Evolutionary conservation across 1,139 yeast genomes (phyloP).

Genomic region (Yamadazyma sp.): DNA sequence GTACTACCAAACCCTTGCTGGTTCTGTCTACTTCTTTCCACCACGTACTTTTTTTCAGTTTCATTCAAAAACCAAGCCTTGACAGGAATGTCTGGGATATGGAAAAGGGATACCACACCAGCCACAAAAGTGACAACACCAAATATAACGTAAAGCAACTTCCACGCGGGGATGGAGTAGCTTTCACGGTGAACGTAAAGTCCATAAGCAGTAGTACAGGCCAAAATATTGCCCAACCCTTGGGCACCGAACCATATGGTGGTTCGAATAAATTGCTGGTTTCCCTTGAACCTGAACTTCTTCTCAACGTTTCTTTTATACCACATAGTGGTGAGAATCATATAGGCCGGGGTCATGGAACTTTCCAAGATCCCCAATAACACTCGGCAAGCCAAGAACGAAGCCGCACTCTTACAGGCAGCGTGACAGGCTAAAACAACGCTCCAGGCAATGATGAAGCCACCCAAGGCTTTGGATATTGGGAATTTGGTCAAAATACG

Average conservation of each 20-base stretch:
- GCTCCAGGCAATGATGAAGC: slow-evolving; percentile 25
- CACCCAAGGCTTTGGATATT: slow-evolving; percentile 21
- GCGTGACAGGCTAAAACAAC: slow-evolving; percentile 22
- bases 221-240: slow-evolving; percentile 9
- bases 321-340: slow-evolving; percentile 25
- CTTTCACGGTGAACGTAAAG: slow-evolving; percentile 21
- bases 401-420: slow-evolving; percentile 22
- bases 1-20: slow-evolving; percentile 61
- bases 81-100: slow-evolving; percentile 27
- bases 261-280: slow-evolving; percentile 18
- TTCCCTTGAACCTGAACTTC: slow-evolving; percentile 6
- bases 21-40: slow-evolving; percentile 37
- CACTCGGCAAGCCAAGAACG: slow-evolving; percentile 23
- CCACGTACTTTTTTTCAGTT: slow-evolving; percentile 35
- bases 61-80: slow-evolving; percentile 37
- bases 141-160: slow-evolving; percentile 23
- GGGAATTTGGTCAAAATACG: slow-evolving; percentile 34
- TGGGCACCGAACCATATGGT: slow-evolving; percentile 15
- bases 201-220: slow-evolving; percentile 20
- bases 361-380: slow-evolving; percentile 54
- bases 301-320: slow-evolving; percentile 9
- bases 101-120: slow-evolving; percentile 21
- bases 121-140: slow-evolving; percentile 24
- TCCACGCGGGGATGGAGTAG: slow-evolving; percentile 24
- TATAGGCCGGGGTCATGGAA: slow-evolving; percentile 37